A percentile compares a stretch with the other conserved stretches of the same genome.
Conservation (phyloP, 148 eudicot species). For the Pharnaceum exiguum region DNA sequence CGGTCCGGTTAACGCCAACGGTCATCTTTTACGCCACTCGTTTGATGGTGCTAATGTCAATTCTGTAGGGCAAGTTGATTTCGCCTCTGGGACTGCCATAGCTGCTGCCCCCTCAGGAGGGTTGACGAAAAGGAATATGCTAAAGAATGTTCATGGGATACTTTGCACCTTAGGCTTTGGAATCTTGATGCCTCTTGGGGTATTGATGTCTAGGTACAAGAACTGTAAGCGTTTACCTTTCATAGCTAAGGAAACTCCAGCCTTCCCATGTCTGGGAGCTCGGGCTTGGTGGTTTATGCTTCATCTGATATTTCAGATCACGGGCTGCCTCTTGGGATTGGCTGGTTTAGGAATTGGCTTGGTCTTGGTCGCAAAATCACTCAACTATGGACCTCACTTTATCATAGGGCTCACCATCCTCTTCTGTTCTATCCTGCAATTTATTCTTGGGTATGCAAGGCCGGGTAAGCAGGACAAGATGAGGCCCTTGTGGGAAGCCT, state of each 20-base stretch:
- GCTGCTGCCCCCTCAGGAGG: not conserved
- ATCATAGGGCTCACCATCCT: not conserved
- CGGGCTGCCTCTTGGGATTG: not conserved
- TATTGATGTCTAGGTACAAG: slow-evolving; percentile 3
- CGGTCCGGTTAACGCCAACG: slow-evolving; percentile 30
- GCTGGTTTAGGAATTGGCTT: not conserved
- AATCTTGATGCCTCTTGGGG: not conserved
- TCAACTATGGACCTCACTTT: not conserved
- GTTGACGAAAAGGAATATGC: not conserved
- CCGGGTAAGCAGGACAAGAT: not conserved
- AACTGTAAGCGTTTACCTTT: too few relatives aligned
- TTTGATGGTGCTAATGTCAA: slow-evolving; percentile 6
- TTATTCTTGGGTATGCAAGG: not conserved
- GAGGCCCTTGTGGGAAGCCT: not conserved
- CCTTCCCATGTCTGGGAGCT: not conserved
- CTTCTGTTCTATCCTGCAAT: not conserved
- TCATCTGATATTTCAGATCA: not conserved
- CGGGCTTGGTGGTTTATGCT: slow-evolving; percentile 1
- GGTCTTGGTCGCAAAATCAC: not conserved
- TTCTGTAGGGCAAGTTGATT: slow-evolving; percentile 38
- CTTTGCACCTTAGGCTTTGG: not conserved
- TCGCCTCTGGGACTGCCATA: slow-evolving; percentile 21
- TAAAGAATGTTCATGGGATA: not conserved
- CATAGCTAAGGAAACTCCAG: too few relatives aligned
- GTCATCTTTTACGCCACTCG: slow-evolving; percentile 9